Conservation (phyloP, 352 stramenopile genomes). For the Pythium grandisporangium region DNA sequence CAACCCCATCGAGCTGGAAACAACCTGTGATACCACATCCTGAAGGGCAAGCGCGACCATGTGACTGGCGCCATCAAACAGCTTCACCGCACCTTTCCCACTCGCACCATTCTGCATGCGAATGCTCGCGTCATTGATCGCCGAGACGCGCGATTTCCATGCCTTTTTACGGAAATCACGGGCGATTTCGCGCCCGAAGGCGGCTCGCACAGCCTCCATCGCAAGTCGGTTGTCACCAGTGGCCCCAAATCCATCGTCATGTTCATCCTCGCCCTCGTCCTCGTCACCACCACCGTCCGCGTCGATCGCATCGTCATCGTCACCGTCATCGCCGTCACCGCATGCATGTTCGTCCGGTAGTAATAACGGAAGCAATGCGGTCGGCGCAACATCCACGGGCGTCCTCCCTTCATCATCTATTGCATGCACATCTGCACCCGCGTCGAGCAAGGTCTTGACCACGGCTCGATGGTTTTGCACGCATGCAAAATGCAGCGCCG, state of each 20-base stretch:
- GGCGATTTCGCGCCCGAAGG: conserved; percentile 45
- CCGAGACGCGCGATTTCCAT: conserved; percentile 48
- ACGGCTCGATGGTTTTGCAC: conserved; percentile 48
- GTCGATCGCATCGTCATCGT: conserved; percentile 15
- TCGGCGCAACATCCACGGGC: conserved; percentile 48
- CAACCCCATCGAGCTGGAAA: conserved; percentile 41
- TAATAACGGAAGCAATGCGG: conserved; percentile 31
- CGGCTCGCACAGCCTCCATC: conserved; percentile 21
- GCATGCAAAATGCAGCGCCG: conserved; percentile 59
- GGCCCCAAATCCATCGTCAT: conserved; percentile 25
- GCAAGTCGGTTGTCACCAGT: neutral
- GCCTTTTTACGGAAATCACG: conserved; percentile 37
- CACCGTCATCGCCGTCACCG: conserved; percentile 9
- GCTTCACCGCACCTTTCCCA: conserved; percentile 25
- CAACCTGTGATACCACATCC: conserved; percentile 61
- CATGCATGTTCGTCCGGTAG: conserved; percentile 30
- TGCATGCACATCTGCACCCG: conserved; percentile 55
- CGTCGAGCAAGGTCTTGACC: conserved; percentile 59
- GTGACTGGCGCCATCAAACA: conserved; percentile 56
- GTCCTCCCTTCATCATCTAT: conserved; percentile 49
- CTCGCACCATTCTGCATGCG: conserved; percentile 33
- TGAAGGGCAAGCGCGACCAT: conserved; percentile 48
- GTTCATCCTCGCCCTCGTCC: conserved; percentile 14
- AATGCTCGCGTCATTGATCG: conserved; percentile 42
- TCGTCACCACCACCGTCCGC: conserved; percentile 9